Evolutionary conservation across 148 eudicot genomes (phyloP), one percentile per base, ranked within the genome.

Genomic region (Suaeda aralocaspica): DNA sequence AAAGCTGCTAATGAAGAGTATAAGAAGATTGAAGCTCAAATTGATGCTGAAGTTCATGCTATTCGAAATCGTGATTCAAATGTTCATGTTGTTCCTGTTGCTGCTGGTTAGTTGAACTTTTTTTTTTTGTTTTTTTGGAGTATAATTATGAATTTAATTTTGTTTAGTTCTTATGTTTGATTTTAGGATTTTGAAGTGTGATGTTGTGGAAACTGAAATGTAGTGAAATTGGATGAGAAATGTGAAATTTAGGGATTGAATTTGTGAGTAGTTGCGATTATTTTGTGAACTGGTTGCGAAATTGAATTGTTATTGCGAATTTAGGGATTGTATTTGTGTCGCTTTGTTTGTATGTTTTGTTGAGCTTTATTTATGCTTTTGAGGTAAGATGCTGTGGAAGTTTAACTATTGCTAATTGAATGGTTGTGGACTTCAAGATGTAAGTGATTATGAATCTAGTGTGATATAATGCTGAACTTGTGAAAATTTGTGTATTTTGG

Each of bases 81-180:
- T 77, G 83, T 73, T 74, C 98, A 92, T 75, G 90, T 87, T 49
- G 98, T 92, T 79, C 94, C 98, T 12, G 80, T 78, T 74, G 88
- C 83, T 52, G 84, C 90, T 59, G 98, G 98, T 92, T 67, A 83
- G 88, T 81, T 46, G 26, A 46, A 13, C 9, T 44, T 59, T 25
- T 4, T 25, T 28, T 36, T 31, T n/a, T 39, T 49, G 2, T 7
- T 52, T 42, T 39, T 31, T 3, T 8, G 41, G 11, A 3, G 6
- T 45, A 39, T 66, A 24, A n/a, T n/a, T n/a, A n/a, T n/a, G n/a
- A n/a, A n/a, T n/a, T n/a, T n/a, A n/a, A n/a, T n/a, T n/a, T n/a
- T 0, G 3, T 59, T 53, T 45, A 30, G 30, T 64, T 12, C 14
- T 50, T 24, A 11, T n/a, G 16, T 65, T 41, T 56, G 46, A 28